These are phyloP conservation scores for Xylaria sp. DNA, from an alignment of 495 filamentous ascomycete genomes.

Conservation along the genomic window DNA sequence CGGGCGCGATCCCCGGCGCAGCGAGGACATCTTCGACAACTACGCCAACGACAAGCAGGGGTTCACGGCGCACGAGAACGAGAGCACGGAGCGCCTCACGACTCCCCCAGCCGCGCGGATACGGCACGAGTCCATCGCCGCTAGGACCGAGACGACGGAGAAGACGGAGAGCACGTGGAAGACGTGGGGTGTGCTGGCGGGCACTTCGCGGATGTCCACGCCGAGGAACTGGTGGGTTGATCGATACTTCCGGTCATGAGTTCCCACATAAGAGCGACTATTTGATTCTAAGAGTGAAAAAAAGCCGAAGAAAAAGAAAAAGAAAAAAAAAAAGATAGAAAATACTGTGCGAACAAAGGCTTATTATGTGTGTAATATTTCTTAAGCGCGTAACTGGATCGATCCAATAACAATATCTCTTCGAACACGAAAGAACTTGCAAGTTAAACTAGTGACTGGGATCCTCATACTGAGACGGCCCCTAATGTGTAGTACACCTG, in stretches of 20 bases:
- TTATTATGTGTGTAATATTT: conserved; percentile 6
- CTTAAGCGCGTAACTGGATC: background rate
- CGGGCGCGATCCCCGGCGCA: background rate
- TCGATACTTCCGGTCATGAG: conserved; percentile 9
- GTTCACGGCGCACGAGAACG: background rate
- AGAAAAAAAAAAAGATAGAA: background rate
- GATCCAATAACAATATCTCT: background rate
- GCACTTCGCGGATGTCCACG: background rate
- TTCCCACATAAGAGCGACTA: background rate
- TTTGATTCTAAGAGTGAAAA: background rate
- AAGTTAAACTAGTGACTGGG: background rate
- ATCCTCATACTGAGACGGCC: background rate
- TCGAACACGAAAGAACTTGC: background rate
- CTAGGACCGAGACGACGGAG: conserved; percentile 6
- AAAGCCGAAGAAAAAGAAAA: background rate
- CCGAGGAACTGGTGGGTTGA: conserved; percentile 23
- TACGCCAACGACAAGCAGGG: conserved; percentile 15
- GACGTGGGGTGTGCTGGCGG: conserved; percentile 22
- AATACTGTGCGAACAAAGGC: conserved; percentile 2
- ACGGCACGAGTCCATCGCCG: conserved; percentile 12
- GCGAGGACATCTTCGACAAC: background rate
- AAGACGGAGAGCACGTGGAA: conserved; percentile 18
- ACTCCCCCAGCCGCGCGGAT: background rate
- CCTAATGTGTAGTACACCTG: background rate
- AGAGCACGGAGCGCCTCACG: background rate